These are phyloP conservation scores for Balamuthia mandrillaris DNA, from an alignment of 208 protist genomes.

Conservation along the genomic window DNA sequence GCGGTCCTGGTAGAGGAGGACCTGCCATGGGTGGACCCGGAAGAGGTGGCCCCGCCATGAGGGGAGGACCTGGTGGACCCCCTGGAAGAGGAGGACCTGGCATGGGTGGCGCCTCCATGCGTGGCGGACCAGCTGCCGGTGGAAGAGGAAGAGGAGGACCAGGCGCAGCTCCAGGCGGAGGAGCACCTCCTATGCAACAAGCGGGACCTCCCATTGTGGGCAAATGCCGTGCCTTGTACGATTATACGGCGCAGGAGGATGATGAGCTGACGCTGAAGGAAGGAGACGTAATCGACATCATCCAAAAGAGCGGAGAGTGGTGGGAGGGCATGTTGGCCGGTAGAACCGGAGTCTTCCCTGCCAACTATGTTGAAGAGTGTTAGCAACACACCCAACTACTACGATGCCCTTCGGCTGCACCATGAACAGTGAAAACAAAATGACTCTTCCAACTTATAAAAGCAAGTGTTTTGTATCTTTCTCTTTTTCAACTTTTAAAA, in stretches of 20 bases:
- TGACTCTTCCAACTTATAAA: no score
- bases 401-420: no score
- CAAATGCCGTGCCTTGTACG: slow-evolving; percentile 4
- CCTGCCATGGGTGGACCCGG: not conserved
- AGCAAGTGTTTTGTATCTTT: no score
- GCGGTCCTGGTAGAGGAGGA: not conserved
- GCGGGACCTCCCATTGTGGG: not conserved
- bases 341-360: slow-evolving; percentile 17
- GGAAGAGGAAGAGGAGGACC: not conserved
- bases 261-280: slow-evolving; percentile 35
- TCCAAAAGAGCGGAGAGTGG: slow-evolving; percentile 30
- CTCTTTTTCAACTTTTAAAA: no score
- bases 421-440: no score
- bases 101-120: not conserved
- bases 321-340: slow-evolving; percentile 27
- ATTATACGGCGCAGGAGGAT: slow-evolving; percentile 20
- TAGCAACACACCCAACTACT: no score
- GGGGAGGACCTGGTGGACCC: not conserved
- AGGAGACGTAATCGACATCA: slow-evolving; percentile 16
- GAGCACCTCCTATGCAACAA: not conserved
- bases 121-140: not conserved
- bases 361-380: slow-evolving; percentile 42
- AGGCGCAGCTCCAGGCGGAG: not conserved
- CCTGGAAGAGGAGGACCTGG: not conserved
- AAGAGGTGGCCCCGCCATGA: no score